Evolutionary conservation across 225 moss, liverwort and hornwort species (phyloP).

Genomic region (Polytrichum commune): DNA sequence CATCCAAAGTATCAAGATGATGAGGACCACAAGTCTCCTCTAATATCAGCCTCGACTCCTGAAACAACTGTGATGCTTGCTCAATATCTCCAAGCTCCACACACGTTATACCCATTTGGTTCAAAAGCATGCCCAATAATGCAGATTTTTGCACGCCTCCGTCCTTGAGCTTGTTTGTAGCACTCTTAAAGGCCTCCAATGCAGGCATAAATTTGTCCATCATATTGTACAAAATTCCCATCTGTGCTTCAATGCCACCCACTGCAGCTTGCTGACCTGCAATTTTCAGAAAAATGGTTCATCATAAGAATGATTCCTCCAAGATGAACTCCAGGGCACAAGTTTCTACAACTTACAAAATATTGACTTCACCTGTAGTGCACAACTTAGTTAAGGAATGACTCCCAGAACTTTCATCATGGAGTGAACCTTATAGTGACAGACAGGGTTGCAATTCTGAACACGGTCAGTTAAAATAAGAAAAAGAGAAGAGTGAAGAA

Average conservation of each 20-base stretch:
- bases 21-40: conserved; percentile 73
- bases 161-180: conserved; percentile 67
- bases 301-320: no score
- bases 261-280: conserved; percentile 76
- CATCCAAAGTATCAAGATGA: conserved; percentile 80
- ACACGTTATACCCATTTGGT: conserved; percentile 84
- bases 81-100: conserved; percentile 82
- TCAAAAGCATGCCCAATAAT: conserved; percentile 79
- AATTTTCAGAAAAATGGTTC: background rate
- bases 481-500: no score
- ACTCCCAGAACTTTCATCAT: no score
- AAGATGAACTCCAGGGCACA: no score
- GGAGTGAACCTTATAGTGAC: no score
- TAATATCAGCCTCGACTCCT: conserved; percentile 68
- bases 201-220: conserved; percentile 64
- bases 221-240: conserved; percentile 84
- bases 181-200: conserved; percentile 59
- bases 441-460: no score
- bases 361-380: no score
- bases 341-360: no score
- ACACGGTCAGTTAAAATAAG: no score
- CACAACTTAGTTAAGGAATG: no score
- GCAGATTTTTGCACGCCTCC: conserved; percentile 63
- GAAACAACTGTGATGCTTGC: conserved; percentile 64
- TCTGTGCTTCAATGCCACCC: conserved; percentile 91